Base-by-base conservation (phyloP, 768 basidiomycete genomes). In the Postia placenta region DNA sequence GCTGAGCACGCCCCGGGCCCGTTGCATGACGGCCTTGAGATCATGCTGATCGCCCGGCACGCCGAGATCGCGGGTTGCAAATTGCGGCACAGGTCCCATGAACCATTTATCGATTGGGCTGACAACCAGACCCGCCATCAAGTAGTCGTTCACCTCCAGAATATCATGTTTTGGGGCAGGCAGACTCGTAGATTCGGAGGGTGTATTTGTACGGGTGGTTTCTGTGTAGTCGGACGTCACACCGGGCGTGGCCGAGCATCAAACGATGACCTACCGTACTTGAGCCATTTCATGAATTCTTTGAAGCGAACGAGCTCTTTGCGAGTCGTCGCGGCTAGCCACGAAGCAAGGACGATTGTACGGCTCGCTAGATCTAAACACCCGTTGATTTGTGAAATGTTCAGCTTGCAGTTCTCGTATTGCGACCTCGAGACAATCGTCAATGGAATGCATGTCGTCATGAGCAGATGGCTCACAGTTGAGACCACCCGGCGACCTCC, bases 101-200 rank as follows among this genome's bases (percentile, higher is more conserved):
- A 92, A 92, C 86, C 88, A 92, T 55, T 74, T 75, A 69, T 91
- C 88, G 66, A 92, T 78, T 43, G 74, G 67, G 64, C 85, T 89
- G 46, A 71, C 69, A 45, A 75, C 70, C 38, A 92, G 74, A 42
- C 88, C 86, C 37, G 78, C 79, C 57, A 78, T 79, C 58, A 92
- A 72, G 64, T 92, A 92, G 55, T 81, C 78, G 63, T 87, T 87
- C 45, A 87, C 88, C 71, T 89, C 85, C 45, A 90, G 71, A 52
- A 84, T 74, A 64, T 92, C 89, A 60, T 88, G 80, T 48, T 80
- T 75, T 27, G 77, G 68, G 43, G 73, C 69, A 28, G 54, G 56
- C 47, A 67, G 65, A 52, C 68, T 56, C 41, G 68, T 74, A 43
- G 69, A 64, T 44, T 87, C 86, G 52, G 68, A 70, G 41, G 72